phyloP scores from a whole-genome alignment of 2,329 filamentous ascomycete species.

The Aureobasidium sp. region DNA sequence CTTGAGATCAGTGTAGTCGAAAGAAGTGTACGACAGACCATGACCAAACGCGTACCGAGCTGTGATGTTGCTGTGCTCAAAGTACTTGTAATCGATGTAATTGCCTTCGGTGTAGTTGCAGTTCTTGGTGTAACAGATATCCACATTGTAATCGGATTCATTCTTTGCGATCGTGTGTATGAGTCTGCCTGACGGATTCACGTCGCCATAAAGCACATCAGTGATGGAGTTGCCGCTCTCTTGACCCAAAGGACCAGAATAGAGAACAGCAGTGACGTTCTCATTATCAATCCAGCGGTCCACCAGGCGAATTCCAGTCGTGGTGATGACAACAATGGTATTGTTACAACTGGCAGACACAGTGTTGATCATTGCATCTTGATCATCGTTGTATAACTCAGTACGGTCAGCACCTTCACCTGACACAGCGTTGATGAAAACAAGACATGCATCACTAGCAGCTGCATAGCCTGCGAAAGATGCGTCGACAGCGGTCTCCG shows the following conservation, averaged over 20 bases:
- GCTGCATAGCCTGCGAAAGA: slow-evolving; percentile 31
- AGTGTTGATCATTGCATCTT: slow-evolving; percentile 42
- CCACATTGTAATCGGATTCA: slow-evolving; percentile 69
- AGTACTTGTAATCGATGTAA: slow-evolving; percentile 81
- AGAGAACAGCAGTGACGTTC: slow-evolving; percentile 44
- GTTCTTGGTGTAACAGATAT: slow-evolving; percentile 74
- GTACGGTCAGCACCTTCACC: slow-evolving; percentile 53
- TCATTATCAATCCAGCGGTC: slow-evolving; percentile 31
- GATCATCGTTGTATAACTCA: slow-evolving; percentile 49
- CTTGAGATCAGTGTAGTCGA: slow-evolving; percentile 38
- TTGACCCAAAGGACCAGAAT: slow-evolving; percentile 44
- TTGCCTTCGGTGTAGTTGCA: slow-evolving; percentile 75
- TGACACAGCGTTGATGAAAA: slow-evolving; percentile 64
- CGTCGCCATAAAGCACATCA: slow-evolving; percentile 51
- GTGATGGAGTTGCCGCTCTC: slow-evolving; percentile 52
- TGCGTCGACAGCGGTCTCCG: slow-evolving; percentile 41
- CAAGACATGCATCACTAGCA: slow-evolving; percentile 62
- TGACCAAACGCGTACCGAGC: slow-evolving; percentile 41
- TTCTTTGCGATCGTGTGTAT: slow-evolving; percentile 79
- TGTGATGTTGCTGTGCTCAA: slow-evolving; percentile 56
- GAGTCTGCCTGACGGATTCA: slow-evolving; percentile 58
- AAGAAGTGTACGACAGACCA: slow-evolving; percentile 43
- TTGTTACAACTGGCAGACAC: slow-evolving; percentile 53
- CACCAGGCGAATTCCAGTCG: slow-evolving; percentile 32
- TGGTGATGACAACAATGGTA: slow-evolving; percentile 54